Evolutionary conservation across 2,329 filamentous ascomycete genomes (phyloP).

Genomic region (Aspergillus felis): DNA sequence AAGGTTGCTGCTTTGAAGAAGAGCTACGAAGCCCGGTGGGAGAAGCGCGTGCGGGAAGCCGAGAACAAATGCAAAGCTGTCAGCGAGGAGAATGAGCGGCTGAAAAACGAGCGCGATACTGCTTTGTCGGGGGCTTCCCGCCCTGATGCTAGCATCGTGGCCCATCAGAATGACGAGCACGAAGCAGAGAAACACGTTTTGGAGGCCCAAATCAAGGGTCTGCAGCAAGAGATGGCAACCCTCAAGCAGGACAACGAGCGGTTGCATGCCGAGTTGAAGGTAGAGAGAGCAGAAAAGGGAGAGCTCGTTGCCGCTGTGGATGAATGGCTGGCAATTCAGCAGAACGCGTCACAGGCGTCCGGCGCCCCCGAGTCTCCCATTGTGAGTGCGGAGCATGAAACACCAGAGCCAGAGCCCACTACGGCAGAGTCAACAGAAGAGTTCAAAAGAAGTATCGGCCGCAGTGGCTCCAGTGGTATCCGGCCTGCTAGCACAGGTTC

Average conservation of each 20-base stretch:
- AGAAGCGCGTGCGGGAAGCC: conserved; percentile 79
- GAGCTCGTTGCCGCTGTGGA: conserved; percentile 47
- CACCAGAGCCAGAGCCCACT: conserved; percentile 6
- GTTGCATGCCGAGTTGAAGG: conserved; percentile 56
- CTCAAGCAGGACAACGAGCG: conserved; percentile 65
- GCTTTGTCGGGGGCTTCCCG: conserved; percentile 58
- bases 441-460: conserved; percentile 21
- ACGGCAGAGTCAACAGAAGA: conserved; percentile 17
- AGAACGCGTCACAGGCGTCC: conserved; percentile 13
- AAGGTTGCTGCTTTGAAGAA: conserved; percentile 88
- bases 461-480: conserved; percentile 27
- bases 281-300: conserved; percentile 48
- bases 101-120: conserved; percentile 62
- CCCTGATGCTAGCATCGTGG: conserved; percentile 43
- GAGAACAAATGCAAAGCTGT: conserved; percentile 68
- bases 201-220: conserved; percentile 69
- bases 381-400: conserved; percentile 1
- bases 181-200: conserved; percentile 66
- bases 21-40: conserved; percentile 78
- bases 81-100: conserved; percentile 68
- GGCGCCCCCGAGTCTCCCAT: conserved; percentile 1
- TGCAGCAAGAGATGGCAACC: conserved; percentile 67
- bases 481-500: conserved; percentile 26
- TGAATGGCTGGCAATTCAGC: conserved; percentile 44
- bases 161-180: conserved; percentile 54